Evolutionary conservation across 495 filamentous ascomycete genomes (phyloP).

Genomic region (Parathielavia appendiculata): DNA sequence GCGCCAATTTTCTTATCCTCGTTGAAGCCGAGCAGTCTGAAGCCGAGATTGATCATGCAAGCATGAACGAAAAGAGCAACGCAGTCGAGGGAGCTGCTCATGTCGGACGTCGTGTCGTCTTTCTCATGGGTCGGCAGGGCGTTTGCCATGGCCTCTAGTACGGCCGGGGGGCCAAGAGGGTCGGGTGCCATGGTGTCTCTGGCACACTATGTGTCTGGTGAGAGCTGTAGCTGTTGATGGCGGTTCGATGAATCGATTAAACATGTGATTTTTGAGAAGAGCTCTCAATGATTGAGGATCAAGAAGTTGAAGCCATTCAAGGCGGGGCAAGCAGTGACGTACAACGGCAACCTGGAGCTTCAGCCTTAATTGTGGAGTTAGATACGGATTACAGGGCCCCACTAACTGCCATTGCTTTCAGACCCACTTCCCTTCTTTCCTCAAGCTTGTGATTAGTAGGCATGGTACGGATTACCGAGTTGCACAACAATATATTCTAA

Average conservation of each 20-base stretch:
- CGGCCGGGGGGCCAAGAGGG: conserved; percentile 38
- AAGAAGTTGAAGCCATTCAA: neutral
- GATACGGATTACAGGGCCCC: too few species aligned
- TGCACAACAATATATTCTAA: too few species aligned
- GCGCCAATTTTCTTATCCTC: conserved; percentile 68
- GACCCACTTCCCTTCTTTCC: too few species aligned
- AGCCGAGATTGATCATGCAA: conserved; percentile 73
- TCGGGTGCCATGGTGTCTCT: conserved; percentile 23
- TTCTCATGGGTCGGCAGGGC: conserved; percentile 50
- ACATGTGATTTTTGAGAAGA: neutral
- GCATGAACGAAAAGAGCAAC: conserved; percentile 81
- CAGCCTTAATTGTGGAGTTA: neutral
- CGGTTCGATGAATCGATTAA: neutral
- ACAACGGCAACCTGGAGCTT: neutral
- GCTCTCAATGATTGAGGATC: neutral
- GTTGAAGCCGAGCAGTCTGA: conserved; percentile 73
- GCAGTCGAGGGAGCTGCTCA: conserved; percentile 78
- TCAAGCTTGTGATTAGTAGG: too few species aligned
- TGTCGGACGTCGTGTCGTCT: conserved; percentile 48
- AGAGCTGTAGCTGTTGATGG: neutral
- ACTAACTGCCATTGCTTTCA: too few species aligned
- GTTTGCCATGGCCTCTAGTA: conserved; percentile 53
- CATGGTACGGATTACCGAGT: too few species aligned
- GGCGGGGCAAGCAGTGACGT: neutral
- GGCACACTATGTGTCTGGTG: neutral